phyloP scores from a whole-genome alignment of 2,329 filamentous ascomycete genomes.

The Tolypocladium tropicale region DNA sequence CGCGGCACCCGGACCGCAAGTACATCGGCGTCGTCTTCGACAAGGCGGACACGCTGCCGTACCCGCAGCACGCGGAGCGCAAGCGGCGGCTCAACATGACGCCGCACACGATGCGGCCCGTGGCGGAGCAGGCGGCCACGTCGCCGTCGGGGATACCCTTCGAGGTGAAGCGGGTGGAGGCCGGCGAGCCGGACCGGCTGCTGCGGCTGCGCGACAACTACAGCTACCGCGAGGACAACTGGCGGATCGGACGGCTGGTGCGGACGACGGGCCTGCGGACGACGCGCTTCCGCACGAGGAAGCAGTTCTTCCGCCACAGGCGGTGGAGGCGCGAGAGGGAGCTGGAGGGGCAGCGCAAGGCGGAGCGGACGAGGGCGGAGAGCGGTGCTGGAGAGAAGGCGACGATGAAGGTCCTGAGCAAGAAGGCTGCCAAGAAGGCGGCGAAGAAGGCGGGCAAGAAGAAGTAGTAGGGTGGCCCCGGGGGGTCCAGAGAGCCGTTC shows the following conservation, averaged over 20 bases:
- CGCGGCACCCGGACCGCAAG: constrained; percentile 71
- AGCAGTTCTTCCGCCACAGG: constrained; percentile 34
- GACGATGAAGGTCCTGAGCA: constrained; percentile 19
- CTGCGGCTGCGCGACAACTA: constrained; percentile 43
- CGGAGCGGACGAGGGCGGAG: constrained; percentile 21
- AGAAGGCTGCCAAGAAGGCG: constrained; percentile 26
- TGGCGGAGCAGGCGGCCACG: constrained; percentile 25
- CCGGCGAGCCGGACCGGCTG: constrained; percentile 33
- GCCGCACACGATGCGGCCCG: constrained; percentile 33
- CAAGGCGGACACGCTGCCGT: constrained; percentile 69
- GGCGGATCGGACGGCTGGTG: constrained; percentile 45
- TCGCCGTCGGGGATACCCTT: constrained; percentile 41
- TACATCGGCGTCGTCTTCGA: constrained; percentile 92
- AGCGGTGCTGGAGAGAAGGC: constrained; percentile 20
- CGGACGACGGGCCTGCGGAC: constrained; percentile 39
- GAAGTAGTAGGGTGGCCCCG: too few species aligned
- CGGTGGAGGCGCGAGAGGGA: constrained; percentile 32
- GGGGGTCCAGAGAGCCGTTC: too few species aligned
- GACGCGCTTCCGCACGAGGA: constrained; percentile 39
- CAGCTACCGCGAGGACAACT: constrained; percentile 51
- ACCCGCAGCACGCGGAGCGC: constrained; percentile 62
- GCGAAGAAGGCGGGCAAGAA: constrained; percentile 26
- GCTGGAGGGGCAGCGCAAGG: constrained; percentile 29
- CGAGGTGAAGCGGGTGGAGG: constrained; percentile 30
- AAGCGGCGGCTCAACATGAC: constrained; percentile 69